Conservation (phyloP, 75 land plant genomes). For the Cryptomeria japonica region DNA sequence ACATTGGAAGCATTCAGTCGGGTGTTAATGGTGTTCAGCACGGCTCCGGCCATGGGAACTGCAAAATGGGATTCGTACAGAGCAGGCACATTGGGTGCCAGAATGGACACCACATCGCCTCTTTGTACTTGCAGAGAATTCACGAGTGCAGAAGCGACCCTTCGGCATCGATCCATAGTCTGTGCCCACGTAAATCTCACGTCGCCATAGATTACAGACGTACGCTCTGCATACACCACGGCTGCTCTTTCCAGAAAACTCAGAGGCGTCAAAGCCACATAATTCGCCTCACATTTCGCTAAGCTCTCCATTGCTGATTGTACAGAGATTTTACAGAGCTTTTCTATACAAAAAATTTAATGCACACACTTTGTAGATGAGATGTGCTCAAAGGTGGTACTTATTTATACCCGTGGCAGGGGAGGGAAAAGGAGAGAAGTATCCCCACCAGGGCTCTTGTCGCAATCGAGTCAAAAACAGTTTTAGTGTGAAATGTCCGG, state of each 20-base stretch:
- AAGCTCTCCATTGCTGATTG: background rate
- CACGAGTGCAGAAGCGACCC: constrained; percentile 55
- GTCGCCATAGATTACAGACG: constrained; percentile 54
- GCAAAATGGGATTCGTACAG: constrained; percentile 89
- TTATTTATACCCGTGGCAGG: background rate
- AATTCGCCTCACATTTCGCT: constrained; percentile 50
- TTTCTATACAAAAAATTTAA: too few species aligned
- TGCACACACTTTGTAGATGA: background rate
- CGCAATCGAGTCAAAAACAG: background rate
- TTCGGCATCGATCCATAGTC: constrained; percentile 58
- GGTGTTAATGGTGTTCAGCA: constrained; percentile 75
- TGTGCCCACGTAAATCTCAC: constrained; percentile 61
- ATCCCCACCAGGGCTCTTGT: too few species aligned
- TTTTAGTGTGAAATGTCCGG: background rate
- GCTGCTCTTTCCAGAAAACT: constrained; percentile 67
- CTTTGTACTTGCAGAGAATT: constrained; percentile 17
- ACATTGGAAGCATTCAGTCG: constrained; percentile 63
- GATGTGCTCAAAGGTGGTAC: background rate
- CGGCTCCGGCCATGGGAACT: constrained; percentile 84
- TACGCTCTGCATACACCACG: constrained; percentile 37
- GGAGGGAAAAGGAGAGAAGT: too few species aligned
- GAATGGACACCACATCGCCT: constrained; percentile 59
- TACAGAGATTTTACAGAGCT: too few species aligned
- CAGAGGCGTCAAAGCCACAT: constrained; percentile 54
- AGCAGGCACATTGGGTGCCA: constrained; percentile 80